Evolutionary conservation across 2,329 filamentous ascomycete genomes (phyloP), one percentile per base, ranked within the genome.

Genomic region (Ophiostoma populinum): DNA sequence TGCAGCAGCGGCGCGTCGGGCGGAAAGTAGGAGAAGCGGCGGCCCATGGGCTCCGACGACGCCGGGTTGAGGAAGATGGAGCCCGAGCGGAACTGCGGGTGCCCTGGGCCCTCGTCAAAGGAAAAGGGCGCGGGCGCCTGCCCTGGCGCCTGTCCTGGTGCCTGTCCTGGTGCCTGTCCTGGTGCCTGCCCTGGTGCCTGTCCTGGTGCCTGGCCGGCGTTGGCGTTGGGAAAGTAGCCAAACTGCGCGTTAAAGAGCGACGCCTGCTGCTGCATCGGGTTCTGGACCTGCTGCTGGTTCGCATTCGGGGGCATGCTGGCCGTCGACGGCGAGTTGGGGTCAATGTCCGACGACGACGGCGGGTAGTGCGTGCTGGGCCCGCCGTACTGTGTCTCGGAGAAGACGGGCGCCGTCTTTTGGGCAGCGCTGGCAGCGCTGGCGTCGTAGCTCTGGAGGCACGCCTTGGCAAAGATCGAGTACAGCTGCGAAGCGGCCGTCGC

Each of bases 391-490:
- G 38, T 37, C 5, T 37, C 8, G 4, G 20, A 37, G 10, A 41
- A 52, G 17, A 50, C 29, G 3, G 41, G 51, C n/a, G 13, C 30
- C 22, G 19, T 1, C 6, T 25, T 31, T n/a, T 39, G 52, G n/a
- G n/a, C n/a, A n/a, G n/a, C n/a, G n/a, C 52, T 22, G 49, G 54
- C 61, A 25, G 66, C 59, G 17, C 63, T 62, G 7, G 60, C 69
- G 42, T 86, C 77, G 54, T 92, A 98, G 46, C 83, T 85, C 51
- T 82, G 85, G 47, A 95, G 62, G 47, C 86, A 92, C 10, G 86
- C 85, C 39, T 70, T 72, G 32, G 87, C 77, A 33, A 98, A 71
- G 43, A 82, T 85, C n/a, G 70, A 65, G 50, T 94, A 95, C 10
- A 95, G 68, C 46, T 90, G 73, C 8, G 82, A 74, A 3, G 86